These are phyloP conservation scores for Corymbia calophylla DNA, from an alignment of 441 rosid genomes.

Conservation along the genomic window DNA sequence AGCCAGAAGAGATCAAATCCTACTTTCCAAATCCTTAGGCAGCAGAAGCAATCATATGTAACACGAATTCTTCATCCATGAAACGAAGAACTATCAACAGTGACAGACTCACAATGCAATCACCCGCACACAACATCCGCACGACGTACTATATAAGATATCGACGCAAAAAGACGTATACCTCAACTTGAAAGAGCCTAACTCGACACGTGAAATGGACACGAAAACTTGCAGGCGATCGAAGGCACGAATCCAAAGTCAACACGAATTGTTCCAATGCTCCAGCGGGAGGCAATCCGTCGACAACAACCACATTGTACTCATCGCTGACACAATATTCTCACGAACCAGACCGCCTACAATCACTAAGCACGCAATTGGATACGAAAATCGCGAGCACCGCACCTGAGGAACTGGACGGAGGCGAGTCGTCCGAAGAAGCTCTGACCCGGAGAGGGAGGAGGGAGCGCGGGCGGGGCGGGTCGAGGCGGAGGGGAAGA, in stretches of 20 bases:
- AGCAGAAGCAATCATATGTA: background rate
- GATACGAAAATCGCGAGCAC: background rate
- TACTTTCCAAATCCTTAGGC: background rate
- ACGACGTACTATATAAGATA: background rate
- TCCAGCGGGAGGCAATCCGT: background rate
- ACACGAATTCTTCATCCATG: background rate
- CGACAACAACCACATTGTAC: background rate
- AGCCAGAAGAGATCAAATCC: background rate
- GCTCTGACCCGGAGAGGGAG: conserved; percentile 46
- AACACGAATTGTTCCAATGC: background rate
- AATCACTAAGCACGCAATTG: background rate
- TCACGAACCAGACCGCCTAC: background rate
- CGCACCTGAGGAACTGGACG: conserved; percentile 38
- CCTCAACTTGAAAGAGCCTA: background rate
- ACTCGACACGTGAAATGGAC: background rate
- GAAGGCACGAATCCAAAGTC: background rate
- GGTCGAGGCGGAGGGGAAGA: conserved; percentile 26
- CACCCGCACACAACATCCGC: background rate
- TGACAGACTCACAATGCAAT: background rate
- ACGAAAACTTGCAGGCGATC: background rate
- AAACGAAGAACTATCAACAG: background rate
- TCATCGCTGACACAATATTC: background rate
- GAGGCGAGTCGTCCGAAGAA: conserved; percentile 32
- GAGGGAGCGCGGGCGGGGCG: conserved; percentile 21
- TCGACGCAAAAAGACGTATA: background rate